Percentiles rank a stretch among this genome's conserved stretches.
Evolutionary conservation across 257 asterid genomes (phyloP).

Genomic region (Solanum piurae): DNA sequence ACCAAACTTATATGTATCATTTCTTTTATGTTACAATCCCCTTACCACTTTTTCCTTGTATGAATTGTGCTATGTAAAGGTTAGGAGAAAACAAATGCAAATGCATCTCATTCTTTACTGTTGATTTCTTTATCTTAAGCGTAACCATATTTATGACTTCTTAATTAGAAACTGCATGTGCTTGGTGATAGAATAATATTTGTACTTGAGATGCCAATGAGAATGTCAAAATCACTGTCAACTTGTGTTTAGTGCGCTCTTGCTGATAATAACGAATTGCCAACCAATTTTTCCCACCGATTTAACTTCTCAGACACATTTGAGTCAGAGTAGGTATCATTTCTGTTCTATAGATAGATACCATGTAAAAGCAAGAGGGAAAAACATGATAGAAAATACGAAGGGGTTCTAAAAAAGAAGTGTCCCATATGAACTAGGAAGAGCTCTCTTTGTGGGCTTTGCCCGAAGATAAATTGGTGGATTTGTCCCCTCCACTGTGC

Average conservation of each 20-base stretch:
- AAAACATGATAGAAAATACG: background rate
- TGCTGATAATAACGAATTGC: conserved; percentile 12
- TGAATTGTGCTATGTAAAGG: background rate
- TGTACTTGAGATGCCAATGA: background rate
- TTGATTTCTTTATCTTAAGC: background rate
- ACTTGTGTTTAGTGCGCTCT: conserved; percentile 6
- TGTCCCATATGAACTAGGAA: background rate
- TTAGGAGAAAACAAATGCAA: background rate
- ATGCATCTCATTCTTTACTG: background rate
- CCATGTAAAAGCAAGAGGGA: background rate
- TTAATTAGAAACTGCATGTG: background rate
- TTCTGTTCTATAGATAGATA: background rate
- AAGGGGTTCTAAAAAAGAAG: background rate
- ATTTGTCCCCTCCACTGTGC: background rate
- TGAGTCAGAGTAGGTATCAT: conserved; percentile 5
- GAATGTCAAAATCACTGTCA: background rate
- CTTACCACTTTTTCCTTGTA: background rate
- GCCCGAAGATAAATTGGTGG: background rate
- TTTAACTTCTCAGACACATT: conserved; percentile 12
- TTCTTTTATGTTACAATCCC: background rate
- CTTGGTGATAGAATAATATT: background rate
- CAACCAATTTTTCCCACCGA: conserved; percentile 22
- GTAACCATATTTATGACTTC: background rate
- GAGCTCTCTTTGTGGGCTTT: background rate
- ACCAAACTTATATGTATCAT: background rate